A percentile compares a stretch with the other conserved stretches of the same genome.
These are phyloP conservation scores for Fusarium humuli DNA, from an alignment of 2,329 filamentous ascomycete genomes.

Conservation along the genomic window DNA sequence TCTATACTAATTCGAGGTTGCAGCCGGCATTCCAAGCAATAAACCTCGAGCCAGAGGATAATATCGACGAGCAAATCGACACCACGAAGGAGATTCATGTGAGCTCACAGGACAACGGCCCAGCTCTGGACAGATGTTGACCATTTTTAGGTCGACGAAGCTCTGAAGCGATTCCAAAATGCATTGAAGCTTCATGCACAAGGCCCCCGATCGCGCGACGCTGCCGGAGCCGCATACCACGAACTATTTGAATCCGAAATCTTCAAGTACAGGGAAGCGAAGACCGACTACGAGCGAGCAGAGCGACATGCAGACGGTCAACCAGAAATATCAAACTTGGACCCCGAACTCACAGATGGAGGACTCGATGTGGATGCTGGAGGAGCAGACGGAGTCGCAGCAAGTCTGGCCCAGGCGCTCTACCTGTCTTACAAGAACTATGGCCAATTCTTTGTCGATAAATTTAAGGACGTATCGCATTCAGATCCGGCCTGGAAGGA, in stretches of 20 bases:
- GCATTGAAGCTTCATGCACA: constrained; percentile 93
- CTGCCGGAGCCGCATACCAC: constrained; percentile 84
- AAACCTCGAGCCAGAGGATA: constrained; percentile 94
- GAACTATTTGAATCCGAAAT: constrained; percentile 91
- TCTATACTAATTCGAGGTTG: constrained; percentile 27
- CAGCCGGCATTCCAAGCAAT: constrained; percentile 83
- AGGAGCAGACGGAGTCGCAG: constrained; percentile 79
- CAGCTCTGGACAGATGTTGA: constrained; percentile 6
- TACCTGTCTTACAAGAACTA: constrained; percentile 97
- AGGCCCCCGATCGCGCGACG: constrained; percentile 78
- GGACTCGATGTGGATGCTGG: constrained; percentile 66
- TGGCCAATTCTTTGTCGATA: constrained; percentile 89
- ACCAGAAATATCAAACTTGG: constrained; percentile 54
- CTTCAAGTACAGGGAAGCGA: constrained; percentile 89
- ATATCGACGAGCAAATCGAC: constrained; percentile 89
- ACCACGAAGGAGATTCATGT: constrained; percentile 93
- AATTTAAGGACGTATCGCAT: constrained; percentile 50
- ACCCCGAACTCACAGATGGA: constrained; percentile 60
- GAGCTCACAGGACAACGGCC: constrained; percentile 12
- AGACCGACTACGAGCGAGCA: constrained; percentile 83
- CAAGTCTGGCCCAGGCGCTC: constrained; percentile 86
- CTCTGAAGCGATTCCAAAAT: constrained; percentile 91
- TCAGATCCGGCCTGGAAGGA: constrained; percentile 65
- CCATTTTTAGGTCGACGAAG: constrained; percentile 81
- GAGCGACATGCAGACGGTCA: constrained; percentile 66